Evolutionary conservation across 225 moss, liverwort and hornwort genomes (phyloP).

Genomic region (Anthoceros angustus): DNA sequence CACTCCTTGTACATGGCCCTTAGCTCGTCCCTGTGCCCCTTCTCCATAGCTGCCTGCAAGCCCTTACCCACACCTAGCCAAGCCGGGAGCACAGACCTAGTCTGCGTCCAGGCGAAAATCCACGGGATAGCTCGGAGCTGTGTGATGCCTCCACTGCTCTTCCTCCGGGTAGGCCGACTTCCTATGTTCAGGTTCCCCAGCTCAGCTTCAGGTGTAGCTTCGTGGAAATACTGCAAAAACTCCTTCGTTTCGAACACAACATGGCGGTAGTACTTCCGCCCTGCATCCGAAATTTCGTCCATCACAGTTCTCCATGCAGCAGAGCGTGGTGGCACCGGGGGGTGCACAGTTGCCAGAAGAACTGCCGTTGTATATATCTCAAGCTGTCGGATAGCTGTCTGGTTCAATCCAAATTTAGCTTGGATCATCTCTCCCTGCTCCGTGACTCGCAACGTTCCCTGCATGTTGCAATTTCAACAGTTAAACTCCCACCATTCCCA

Average conservation of each 20-base stretch:
- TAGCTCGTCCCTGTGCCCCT: slow-evolving; percentile 55
- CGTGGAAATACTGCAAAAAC: slow-evolving; percentile 75
- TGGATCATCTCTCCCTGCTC: slow-evolving; percentile 94
- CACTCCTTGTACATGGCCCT: slow-evolving; percentile 86
- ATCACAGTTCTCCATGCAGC: slow-evolving; percentile 62
- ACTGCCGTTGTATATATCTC: slow-evolving; percentile 86
- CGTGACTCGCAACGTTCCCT: slow-evolving; percentile 59
- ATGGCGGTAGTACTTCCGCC: slow-evolving; percentile 55
- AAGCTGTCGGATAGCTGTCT: slow-evolving; percentile 67
- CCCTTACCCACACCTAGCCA: slow-evolving; percentile 81
- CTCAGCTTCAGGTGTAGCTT: slow-evolving; percentile 85
- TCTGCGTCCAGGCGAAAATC: slow-evolving; percentile 93
- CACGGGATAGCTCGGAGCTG: slow-evolving; percentile 79
- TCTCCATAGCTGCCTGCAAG: slow-evolving; percentile 50
- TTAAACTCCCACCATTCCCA: not conserved
- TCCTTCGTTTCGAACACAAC: slow-evolving; percentile 60
- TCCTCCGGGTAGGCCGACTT: slow-evolving; percentile 66
- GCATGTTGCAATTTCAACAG: not conserved
- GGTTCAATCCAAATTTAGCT: slow-evolving; percentile 74
- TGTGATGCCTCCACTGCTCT: slow-evolving; percentile 54
- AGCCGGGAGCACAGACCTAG: slow-evolving; percentile 67
- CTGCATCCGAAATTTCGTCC: slow-evolving; percentile 62
- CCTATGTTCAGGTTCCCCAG: slow-evolving; percentile 83
- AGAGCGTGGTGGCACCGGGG: slow-evolving; percentile 69
- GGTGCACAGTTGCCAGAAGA: slow-evolving; percentile 68